These are phyloP conservation scores for Atalantia buxifolia DNA, from an alignment of 345 rosid genomes.

Conservation along the genomic window DNA sequence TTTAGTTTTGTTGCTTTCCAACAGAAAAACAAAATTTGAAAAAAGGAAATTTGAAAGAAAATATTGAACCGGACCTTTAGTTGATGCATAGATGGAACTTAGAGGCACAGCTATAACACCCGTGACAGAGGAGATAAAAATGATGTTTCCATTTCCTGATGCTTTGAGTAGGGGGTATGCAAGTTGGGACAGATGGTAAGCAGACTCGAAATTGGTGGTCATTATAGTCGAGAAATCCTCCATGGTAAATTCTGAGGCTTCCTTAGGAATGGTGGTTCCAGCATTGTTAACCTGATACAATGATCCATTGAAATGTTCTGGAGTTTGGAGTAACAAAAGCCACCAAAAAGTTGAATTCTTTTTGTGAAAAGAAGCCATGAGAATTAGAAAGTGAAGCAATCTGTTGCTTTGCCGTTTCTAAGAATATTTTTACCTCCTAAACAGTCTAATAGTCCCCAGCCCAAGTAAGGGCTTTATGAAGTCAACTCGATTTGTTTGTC, in stretches of 20 bases:
- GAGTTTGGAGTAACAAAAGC: background rate
- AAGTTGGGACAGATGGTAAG: constrained; percentile 46
- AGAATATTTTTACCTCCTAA: background rate
- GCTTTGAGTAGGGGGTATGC: constrained; percentile 43
- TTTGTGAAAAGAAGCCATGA: background rate
- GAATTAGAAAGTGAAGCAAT: no score
- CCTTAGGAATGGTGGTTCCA: constrained; percentile 33
- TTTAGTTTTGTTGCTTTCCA: background rate
- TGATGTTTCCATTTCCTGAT: constrained; percentile 41
- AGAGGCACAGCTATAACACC: constrained; percentile 26
- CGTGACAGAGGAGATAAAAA: constrained; percentile 44
- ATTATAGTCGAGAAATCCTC: constrained; percentile 32
- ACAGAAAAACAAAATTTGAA: background rate
- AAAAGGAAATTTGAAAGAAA: no score
- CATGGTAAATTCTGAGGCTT: constrained; percentile 20
- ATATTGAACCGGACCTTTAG: constrained; percentile 32
- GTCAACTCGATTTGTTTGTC: no score
- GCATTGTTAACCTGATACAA: constrained; percentile 44
- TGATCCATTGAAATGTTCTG: background rate
- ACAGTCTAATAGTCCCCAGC: no score
- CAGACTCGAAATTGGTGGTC: constrained; percentile 44
- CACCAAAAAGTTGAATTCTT: no score
- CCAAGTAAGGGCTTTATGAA: no score
- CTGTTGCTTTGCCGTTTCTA: no score
- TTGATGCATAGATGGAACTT: constrained; percentile 34